Evolutionary conservation across 257 asterid genomes (phyloP).

Genomic region (Solanum appendiculatum): DNA sequence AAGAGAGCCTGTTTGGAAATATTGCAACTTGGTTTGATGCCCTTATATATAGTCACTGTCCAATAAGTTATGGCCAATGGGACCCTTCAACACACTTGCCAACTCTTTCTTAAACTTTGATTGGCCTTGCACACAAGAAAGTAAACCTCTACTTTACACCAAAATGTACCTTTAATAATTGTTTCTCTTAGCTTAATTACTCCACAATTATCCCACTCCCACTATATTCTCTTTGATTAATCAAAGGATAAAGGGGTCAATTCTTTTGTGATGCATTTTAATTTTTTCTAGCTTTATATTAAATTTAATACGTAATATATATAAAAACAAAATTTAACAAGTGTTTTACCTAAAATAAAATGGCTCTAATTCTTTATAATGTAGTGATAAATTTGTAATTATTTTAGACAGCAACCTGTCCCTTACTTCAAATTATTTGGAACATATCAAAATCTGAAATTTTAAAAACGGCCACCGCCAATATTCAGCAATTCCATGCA

Average conservation of each 20-base stretch:
- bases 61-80: background rate
- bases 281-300: background rate
- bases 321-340: background rate
- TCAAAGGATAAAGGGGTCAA: background rate
- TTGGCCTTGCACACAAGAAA: background rate
- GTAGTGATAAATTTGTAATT: no score
- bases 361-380: no score
- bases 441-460: background rate
- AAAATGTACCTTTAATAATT: background rate
- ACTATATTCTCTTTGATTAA: background rate
- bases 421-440: background rate
- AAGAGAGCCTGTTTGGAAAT: background rate
- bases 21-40: background rate
- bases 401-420: background rate
- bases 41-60: background rate
- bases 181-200: background rate
- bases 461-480: background rate
- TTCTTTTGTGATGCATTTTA: background rate
- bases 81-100: background rate
- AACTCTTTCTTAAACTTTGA: background rate
- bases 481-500: constrained; percentile 1
- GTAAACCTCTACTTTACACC: background rate
- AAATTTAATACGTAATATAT: no score
- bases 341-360: no score
- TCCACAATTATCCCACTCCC: background rate